A percentile compares a stretch with the other conserved stretches of the same genome.
phyloP scores from a whole-genome alignment of 805 yeast genomes.

The Yarrowia sp. region DNA sequence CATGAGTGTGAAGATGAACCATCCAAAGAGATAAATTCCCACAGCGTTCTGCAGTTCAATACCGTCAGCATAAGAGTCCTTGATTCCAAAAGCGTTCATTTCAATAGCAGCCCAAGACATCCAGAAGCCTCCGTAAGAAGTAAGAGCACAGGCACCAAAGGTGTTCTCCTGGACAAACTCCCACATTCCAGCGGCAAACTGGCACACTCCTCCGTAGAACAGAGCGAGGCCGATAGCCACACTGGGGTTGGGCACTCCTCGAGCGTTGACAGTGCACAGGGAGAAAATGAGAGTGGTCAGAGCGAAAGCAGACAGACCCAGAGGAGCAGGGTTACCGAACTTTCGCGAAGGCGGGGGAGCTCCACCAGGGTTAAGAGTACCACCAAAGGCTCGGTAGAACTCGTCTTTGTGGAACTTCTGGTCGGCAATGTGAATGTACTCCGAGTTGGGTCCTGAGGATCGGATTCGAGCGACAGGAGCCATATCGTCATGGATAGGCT shows the following conservation, averaged over 20 bases:
- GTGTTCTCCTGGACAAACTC: constrained; percentile 63
- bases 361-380: constrained; percentile 48
- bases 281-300: constrained; percentile 60
- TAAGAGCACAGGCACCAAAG: constrained; percentile 56
- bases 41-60: constrained; percentile 44
- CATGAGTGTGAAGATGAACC: constrained; percentile 52
- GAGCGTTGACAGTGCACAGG: constrained; percentile 52
- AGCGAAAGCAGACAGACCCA: constrained; percentile 61
- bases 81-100: constrained; percentile 52
- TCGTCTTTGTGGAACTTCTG: constrained; percentile 51
- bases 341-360: constrained; percentile 50
- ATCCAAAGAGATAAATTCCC: constrained; percentile 52
- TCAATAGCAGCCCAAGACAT: constrained; percentile 57
- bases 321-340: constrained; percentile 63
- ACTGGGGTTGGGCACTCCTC: constrained; percentile 54
- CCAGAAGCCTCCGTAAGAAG: constrained; percentile 59
- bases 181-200: constrained; percentile 65
- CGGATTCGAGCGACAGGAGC: constrained; percentile 28
- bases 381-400: constrained; percentile 63
- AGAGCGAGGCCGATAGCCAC: constrained; percentile 61
- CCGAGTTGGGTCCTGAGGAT: constrained; percentile 33
- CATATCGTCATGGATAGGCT: constrained; percentile 16
- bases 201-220: constrained; percentile 64
- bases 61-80: constrained; percentile 46
- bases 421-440: constrained; percentile 43